These are phyloP conservation scores for Corymbia calophylla DNA, from an alignment of 441 rosid species.

Conservation along the genomic window DNA sequence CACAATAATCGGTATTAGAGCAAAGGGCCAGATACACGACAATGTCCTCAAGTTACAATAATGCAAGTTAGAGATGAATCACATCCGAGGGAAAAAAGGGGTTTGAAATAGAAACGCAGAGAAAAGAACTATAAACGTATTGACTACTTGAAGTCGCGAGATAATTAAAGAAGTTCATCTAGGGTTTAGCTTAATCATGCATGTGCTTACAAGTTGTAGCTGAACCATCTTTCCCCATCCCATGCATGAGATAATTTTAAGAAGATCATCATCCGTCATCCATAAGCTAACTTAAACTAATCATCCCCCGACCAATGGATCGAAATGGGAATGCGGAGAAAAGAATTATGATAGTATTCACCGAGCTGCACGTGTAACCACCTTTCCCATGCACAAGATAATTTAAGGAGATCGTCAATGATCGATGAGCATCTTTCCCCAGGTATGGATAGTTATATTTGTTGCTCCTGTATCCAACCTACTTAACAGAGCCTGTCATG, in stretches of 20 bases:
- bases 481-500: too few relatives aligned
- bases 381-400: too few relatives aligned
- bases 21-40: too few relatives aligned
- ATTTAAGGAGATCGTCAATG: too few relatives aligned
- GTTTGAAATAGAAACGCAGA: background rate
- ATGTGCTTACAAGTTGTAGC: rapidly evolving
- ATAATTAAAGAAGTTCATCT: background rate
- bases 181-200: background rate
- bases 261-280: background rate
- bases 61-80: background rate
- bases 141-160: background rate
- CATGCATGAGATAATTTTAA: background rate
- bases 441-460: too few relatives aligned
- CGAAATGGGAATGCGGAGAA: background rate
- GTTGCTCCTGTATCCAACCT: too few relatives aligned
- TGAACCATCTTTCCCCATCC: background rate
- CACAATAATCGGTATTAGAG: too few relatives aligned
- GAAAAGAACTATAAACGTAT: background rate
- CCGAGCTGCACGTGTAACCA: too few relatives aligned
- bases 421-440: too few relatives aligned
- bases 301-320: background rate
- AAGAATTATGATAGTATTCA: too few relatives aligned
- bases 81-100: background rate
- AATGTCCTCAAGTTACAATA: background rate
- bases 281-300: background rate